Conservation (phyloP, 257 asterid genomes). For the Solanum chiquidenum region DNA sequence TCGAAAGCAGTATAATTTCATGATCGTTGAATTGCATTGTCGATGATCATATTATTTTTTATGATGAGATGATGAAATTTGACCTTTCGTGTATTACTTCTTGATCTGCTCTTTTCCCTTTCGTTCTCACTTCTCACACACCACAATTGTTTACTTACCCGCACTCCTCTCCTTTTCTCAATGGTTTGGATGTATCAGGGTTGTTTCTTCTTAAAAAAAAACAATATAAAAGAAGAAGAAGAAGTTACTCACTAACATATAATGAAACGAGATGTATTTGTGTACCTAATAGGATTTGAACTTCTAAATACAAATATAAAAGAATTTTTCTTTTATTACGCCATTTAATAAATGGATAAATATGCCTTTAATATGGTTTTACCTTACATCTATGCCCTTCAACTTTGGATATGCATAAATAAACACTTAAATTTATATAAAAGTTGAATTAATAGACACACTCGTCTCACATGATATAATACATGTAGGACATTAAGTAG, state of each 20-base stretch:
- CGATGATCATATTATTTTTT: neutral
- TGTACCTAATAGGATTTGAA: neutral
- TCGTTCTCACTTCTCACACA: neutral
- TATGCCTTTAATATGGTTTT: neutral
- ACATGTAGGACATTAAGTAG: too few species aligned
- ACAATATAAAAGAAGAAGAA: neutral
- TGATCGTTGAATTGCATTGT: neutral
- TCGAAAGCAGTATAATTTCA: neutral
- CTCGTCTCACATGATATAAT: neutral
- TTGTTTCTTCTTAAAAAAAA: neutral
- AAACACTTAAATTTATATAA: fast-evolving
- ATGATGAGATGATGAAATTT: neutral
- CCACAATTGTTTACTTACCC: neutral
- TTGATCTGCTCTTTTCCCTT: neutral
- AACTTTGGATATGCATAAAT: too few species aligned
- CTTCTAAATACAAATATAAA: neutral
- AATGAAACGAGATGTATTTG: neutral
- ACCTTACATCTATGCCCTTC: fast-evolving
- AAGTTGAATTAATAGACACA: neutral
- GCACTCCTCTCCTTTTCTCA: slow-evolving; percentile 18
- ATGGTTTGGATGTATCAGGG: neutral
- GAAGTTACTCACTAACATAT: neutral
- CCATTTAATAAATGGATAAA: too few species aligned
- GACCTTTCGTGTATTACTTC: neutral
- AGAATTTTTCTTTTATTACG: too few species aligned